Evolutionary conservation across 148 eudicot species (phyloP), one percentile per base, ranked within the genome.

Genomic region (Chenopodium album): DNA sequence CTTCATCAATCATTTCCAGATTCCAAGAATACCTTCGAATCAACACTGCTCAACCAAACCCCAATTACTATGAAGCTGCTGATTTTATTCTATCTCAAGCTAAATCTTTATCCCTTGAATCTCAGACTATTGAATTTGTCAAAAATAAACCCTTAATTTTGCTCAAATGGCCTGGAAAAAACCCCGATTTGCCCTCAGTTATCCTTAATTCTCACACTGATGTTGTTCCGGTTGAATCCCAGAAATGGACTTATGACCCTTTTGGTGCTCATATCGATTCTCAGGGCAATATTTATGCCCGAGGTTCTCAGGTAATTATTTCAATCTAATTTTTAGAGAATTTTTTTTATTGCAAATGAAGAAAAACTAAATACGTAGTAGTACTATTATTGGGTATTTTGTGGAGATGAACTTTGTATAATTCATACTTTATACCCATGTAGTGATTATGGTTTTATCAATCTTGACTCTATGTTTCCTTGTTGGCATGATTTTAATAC

Each of bases 171-270:
- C 73, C 91, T 8, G 98, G 99, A 6, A 78, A 79, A 59, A 75
- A 92, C 82, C 94, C 93, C 0, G 23, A 78, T 3, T 88, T 96
- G 70, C 88, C 91, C 17, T 89, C 97, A 19, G 73, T 96, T 56
- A 86, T 96, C 11, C 94, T 96, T 76, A 90, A 96, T 48, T 96
- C 99, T 7, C 99, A 96, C 85, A 94, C 95, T 9, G 99, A 96
- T 37, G 98, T 96, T 20, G 99, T 96, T 78, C 97, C 99, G 14
- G 95, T 87, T n/a, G 99, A 96, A 87, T 69, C 86, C 31, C 81
- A 84, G 52, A 96, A 96, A 87, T 96, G 99, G 98, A 37, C 69
- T 14, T 87, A 88, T 62, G 88, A 89, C 4, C 98, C 99, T 13
- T 94, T 95, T 78, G 89, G 81, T 14, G 99, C 98, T 20, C 85